A percentile compares a stretch with the other conserved stretches of the same genome.
Evolutionary conservation across 257 asterid genomes (phyloP).

Genomic region (Ballota nigra): DNA sequence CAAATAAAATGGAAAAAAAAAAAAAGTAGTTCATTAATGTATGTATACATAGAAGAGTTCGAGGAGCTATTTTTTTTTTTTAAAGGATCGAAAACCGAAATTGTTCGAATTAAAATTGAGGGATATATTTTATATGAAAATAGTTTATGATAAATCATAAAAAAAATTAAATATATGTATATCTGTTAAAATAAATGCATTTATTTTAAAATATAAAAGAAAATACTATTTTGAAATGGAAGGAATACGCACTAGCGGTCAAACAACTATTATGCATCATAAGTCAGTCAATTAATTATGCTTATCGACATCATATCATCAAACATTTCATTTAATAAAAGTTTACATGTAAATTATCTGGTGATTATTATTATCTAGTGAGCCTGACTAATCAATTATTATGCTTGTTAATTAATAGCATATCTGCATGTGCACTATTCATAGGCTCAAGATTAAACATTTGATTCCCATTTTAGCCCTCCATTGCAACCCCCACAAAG

Average conservation of each 20-base stretch:
- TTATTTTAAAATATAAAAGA: no score
- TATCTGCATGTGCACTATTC: conserved; percentile 18
- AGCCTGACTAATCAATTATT: conserved; percentile 24
- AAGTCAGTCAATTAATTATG: not conserved
- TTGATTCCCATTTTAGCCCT: not conserved
- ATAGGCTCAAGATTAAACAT: not conserved
- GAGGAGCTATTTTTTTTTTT: no score
- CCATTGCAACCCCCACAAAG: not conserved
- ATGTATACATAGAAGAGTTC: no score
- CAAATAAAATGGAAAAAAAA: no score
- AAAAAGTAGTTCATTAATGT: no score
- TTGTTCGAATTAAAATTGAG: no score
- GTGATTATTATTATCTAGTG: conserved; percentile 15
- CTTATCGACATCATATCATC: not conserved
- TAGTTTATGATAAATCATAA: no score
- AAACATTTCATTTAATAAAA: not conserved
- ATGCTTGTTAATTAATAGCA: conserved; percentile 17
- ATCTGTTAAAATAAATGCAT: no score
- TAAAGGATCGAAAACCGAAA: no score
- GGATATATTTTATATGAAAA: no score
- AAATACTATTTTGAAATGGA: no score
- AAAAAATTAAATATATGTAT: no score
- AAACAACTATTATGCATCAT: not conserved
- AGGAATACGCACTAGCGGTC: not conserved
- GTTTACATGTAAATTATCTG: conserved; percentile 12